A percentile compares a stretch with the other conserved stretches of the same genome.
Evolutionary conservation across 345 rosid species (phyloP).

Genomic region (Dovyalis caffra): DNA sequence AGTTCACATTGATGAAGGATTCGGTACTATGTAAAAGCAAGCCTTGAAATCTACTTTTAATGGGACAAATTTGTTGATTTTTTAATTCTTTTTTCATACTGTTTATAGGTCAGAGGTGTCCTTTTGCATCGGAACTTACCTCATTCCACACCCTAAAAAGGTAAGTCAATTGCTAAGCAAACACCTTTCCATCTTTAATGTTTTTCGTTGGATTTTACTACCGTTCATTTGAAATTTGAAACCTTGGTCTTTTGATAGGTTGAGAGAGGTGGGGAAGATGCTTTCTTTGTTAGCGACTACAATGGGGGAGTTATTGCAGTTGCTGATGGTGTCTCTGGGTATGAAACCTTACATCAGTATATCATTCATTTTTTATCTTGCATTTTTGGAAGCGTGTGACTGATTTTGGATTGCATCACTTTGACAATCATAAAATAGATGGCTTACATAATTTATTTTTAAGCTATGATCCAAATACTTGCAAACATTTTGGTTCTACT

Average conservation of each 20-base stretch:
- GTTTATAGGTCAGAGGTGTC: slow-evolving; percentile 40
- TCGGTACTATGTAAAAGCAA: too few species aligned
- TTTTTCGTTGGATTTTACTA: not conserved
- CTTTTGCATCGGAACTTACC: slow-evolving; percentile 56
- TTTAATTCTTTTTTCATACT: not conserved
- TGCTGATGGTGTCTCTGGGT: slow-evolving; percentile 97
- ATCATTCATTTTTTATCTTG: not conserved
- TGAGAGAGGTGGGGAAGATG: slow-evolving; percentile 88
- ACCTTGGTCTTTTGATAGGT: slow-evolving; percentile 36
- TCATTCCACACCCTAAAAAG: slow-evolving; percentile 40
- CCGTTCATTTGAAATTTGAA: not conserved
- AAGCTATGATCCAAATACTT: not conserved
- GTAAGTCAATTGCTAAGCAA: not conserved
- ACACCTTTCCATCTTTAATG: not conserved
- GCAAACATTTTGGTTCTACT: too few species aligned
- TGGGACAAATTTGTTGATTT: not conserved
- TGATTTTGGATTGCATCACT: not conserved
- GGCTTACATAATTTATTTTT: too few species aligned
- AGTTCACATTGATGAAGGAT: too few species aligned
- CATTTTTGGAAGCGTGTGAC: not conserved
- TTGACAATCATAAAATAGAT: not conserved
- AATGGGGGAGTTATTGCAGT: slow-evolving; percentile 80
- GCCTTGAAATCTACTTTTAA: too few species aligned
- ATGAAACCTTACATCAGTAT: not conserved
- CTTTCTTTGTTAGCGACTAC: slow-evolving; percentile 61